Percentiles rank a stretch among this genome's conserved stretches.
Conservation (phyloP, 495 filamentous ascomycete genomes). For the Aspergillus kassunensis region DNA sequence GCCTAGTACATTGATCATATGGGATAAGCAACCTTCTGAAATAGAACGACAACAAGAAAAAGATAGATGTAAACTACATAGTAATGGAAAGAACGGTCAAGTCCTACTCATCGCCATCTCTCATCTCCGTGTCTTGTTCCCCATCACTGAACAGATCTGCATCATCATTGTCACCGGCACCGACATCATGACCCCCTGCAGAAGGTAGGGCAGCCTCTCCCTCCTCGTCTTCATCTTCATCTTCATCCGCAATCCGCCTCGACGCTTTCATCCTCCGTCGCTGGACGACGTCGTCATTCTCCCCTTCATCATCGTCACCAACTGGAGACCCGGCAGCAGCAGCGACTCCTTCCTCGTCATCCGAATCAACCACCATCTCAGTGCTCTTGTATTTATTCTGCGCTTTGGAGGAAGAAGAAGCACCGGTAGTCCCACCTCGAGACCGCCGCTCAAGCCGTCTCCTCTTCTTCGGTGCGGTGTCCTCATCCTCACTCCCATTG, state of each 20-base stretch:
- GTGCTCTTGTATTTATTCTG: constrained; percentile 72
- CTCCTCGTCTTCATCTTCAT: constrained; percentile 44
- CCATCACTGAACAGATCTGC: constrained; percentile 22
- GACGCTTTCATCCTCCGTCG: constrained; percentile 35
- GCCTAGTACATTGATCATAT: background rate
- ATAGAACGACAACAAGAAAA: background rate
- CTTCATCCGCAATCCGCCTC: constrained; percentile 42
- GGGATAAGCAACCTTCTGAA: background rate
- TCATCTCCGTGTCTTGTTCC: constrained; percentile 20
- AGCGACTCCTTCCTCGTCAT: constrained; percentile 49
- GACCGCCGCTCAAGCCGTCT: constrained; percentile 50
- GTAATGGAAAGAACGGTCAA: background rate
- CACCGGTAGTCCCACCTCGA: constrained; percentile 27
- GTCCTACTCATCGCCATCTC: constrained; percentile 15
- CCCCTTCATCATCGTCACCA: constrained; percentile 34
- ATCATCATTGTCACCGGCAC: constrained; percentile 17
- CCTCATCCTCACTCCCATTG: constrained; percentile 30
- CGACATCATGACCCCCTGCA: constrained; percentile 3
- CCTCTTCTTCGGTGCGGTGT: constrained; percentile 46
- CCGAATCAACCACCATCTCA: constrained; percentile 75
- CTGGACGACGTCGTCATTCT: constrained; percentile 30
- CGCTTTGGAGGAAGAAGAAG: constrained; percentile 34
- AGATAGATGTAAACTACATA: constrained; percentile 3
- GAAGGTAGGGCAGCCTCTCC: constrained; percentile 18
- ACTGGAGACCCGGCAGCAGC: constrained; percentile 17